Evolutionary conservation across 305 asterid species (phyloP).

Genomic region (Fraxinus albicans): DNA sequence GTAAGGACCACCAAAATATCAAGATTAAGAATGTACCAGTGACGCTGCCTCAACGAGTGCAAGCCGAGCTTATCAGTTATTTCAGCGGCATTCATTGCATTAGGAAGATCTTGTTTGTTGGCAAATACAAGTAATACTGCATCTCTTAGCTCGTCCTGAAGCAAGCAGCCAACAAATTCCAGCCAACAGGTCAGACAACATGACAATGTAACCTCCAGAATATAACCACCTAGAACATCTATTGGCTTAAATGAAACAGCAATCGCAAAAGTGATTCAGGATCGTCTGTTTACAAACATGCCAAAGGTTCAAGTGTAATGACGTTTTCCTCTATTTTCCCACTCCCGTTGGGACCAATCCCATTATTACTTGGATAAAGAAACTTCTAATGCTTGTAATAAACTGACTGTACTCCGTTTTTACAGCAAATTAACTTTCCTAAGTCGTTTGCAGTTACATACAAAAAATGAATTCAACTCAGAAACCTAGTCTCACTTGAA

Average conservation of each 20-base stretch:
- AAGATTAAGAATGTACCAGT: slow-evolving; percentile 48
- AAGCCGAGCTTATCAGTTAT: slow-evolving; percentile 84
- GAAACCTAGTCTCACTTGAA: not conserved
- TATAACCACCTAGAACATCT: not conserved
- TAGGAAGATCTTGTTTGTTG: slow-evolving; percentile 87
- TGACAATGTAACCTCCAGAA: not conserved
- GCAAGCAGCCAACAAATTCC: slow-evolving; percentile 16
- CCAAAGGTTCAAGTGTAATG: not conserved
- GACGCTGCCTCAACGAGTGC: slow-evolving; percentile 91
- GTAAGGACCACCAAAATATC: not conserved
- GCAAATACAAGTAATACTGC: slow-evolving; percentile 83
- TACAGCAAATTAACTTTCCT: not conserved
- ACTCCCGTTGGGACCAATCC: not conserved
- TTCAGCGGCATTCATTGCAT: slow-evolving; percentile 92
- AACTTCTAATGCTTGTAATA: not conserved
- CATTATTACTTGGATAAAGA: not conserved
- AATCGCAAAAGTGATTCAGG: not conserved
- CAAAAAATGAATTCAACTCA: not conserved
- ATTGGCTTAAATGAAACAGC: not conserved
- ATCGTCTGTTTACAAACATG: not conserved
- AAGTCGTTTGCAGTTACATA: not conserved
- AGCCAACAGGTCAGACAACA: too few relatives aligned
- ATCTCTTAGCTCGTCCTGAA: slow-evolving; percentile 80
- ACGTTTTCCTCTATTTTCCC: not conserved
- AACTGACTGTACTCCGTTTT: not conserved